Conservation (phyloP, 345 rosid species). For the Raphanus sativus region DNA sequence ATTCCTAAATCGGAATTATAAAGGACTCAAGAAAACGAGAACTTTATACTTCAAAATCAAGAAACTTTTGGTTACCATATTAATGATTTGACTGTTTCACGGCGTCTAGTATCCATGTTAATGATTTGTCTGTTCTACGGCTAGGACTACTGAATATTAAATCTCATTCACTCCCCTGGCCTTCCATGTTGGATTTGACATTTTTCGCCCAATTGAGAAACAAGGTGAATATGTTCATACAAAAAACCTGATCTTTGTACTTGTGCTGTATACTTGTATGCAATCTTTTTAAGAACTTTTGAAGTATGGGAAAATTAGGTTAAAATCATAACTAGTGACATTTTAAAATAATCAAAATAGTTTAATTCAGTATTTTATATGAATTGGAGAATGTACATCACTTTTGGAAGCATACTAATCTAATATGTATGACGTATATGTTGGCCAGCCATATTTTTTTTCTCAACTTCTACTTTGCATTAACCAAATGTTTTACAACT, state of each 20-base stretch:
- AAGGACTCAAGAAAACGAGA: not conserved
- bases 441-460: not conserved
- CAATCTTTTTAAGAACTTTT: not conserved
- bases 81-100: not conserved
- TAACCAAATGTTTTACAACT: too few species aligned
- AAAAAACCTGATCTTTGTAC: not conserved
- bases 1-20: not conserved
- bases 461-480: too few species aligned
- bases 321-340: not conserved
- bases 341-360: not conserved
- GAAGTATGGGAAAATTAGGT: not conserved
- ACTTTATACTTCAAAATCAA: not conserved
- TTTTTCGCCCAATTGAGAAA: not conserved
- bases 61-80: not conserved
- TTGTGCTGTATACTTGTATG: not conserved
- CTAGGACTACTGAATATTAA: not conserved
- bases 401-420: not conserved
- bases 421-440: not conserved
- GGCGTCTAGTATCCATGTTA: not conserved
- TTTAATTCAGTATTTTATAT: not conserved
- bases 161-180: not conserved
- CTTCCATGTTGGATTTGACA: not conserved
- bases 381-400: not conserved
- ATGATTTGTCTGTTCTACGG: not conserved
- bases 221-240: not conserved